These are phyloP conservation scores for Coleophoma crateriformis DNA, from an alignment of 2,329 filamentous ascomycete genomes.

Conservation along the genomic window DNA sequence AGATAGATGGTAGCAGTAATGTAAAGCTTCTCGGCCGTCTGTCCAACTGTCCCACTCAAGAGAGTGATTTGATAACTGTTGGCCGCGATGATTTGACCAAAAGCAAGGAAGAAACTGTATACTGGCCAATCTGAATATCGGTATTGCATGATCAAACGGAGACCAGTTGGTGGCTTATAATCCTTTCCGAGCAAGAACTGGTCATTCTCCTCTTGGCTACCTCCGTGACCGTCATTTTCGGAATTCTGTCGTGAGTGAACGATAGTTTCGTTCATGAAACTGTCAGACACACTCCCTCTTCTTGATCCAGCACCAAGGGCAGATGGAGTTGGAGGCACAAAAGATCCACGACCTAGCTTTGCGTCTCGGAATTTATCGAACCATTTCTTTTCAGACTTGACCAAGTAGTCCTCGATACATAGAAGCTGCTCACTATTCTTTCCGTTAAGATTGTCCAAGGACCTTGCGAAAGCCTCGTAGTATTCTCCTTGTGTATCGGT, in stretches of 20 bases:
- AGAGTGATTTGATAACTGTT: constrained; percentile 65
- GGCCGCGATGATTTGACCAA: constrained; percentile 56
- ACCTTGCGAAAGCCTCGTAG: constrained; percentile 51
- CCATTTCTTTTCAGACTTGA: constrained; percentile 63
- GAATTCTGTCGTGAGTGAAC: constrained; percentile 2
- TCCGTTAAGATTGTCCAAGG: constrained; percentile 45
- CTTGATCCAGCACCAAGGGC: background rate
- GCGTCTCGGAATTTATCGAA: constrained; percentile 53
- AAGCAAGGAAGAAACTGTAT: constrained; percentile 55
- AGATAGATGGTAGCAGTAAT: constrained; percentile 55
- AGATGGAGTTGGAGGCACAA: background rate
- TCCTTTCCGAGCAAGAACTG: constrained; percentile 47
- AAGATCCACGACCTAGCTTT: constrained; percentile 38
- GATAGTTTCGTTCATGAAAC: constrained; percentile 1
- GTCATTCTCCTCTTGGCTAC: constrained; percentile 15
- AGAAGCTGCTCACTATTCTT: constrained; percentile 51
- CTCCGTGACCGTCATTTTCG: background rate
- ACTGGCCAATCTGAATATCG: constrained; percentile 58
- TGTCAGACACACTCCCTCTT: background rate
- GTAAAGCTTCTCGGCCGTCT: constrained; percentile 54
- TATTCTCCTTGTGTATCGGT: constrained; percentile 59
- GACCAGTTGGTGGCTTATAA: constrained; percentile 49
- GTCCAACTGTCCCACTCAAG: constrained; percentile 55
- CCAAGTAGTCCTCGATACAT: constrained; percentile 61
- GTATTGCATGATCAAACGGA: constrained; percentile 48